Evolutionary conservation across 2,329 filamentous ascomycete genomes (phyloP), one percentile per base, ranked within the genome.

Genomic region (Knufia petricola): DNA sequence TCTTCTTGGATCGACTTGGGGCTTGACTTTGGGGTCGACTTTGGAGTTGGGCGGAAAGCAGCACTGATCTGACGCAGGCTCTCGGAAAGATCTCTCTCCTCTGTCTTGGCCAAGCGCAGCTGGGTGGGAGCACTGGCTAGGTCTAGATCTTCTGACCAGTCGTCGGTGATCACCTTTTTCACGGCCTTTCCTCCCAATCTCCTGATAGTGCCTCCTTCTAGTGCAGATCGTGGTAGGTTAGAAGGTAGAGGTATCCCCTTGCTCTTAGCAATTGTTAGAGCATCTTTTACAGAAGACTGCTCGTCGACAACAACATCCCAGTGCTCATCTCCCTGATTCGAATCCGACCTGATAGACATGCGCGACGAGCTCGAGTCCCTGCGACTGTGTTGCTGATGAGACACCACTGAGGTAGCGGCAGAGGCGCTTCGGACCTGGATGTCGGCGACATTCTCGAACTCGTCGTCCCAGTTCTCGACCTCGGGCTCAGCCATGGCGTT

Each of bases 171-270:
- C 34, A 82, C 79, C 60, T 79, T 84, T 60, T 81, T 82, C 17
- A 84, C 74, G 60, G 83, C 87, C 57, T 79, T 77, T 51, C 80
- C 81, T 43, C 89, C 89, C 28, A 96, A 74, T 58, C 89, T 77
- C 69, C 94, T 94, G 62, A 96, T 96, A 8, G 88, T 90, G 46
- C 92, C 92, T 46, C 90, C 90, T 64, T 92, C 78, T 36, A 98
- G 72, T 24, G 92, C 92, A 17, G 90, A 95, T 24, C 85, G 80
- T 1, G 90, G 88, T 26, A 96, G 81, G 62, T 89, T 89, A 45
- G 79, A 73, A 23, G 92, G 92, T 49, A 96, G 79, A 4, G 92
- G 90, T 55, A 98, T 95, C 57, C 92, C 92, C 21, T 88, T 89
- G 63, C 81, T 82, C 61, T 87, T 85, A 28, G 89, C 90, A 4